Evolutionary conservation across 2,329 filamentous ascomycete species (phyloP).

Genomic region (Tolypocladium amazonense): DNA sequence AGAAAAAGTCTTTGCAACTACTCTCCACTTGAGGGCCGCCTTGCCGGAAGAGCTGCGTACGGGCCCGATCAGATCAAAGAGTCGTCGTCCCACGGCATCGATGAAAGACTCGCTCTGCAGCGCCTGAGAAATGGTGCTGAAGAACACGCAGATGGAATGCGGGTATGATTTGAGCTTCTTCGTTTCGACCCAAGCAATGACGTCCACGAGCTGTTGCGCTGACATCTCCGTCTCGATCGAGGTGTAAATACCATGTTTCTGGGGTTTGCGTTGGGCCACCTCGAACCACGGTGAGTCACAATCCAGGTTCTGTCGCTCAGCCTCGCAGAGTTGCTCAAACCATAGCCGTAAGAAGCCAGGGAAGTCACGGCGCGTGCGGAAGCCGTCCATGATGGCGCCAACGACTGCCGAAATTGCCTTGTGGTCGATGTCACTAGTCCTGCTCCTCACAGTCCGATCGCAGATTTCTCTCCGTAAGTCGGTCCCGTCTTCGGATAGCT

Average conservation of each 20-base stretch:
- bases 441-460: slow-evolving; percentile 16
- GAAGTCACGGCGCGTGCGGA: slow-evolving; percentile 31
- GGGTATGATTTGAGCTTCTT: slow-evolving; percentile 20
- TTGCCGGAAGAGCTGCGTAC: slow-evolving; percentile 17
- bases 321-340: slow-evolving; percentile 29
- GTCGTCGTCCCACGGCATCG: slow-evolving; percentile 27
- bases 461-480: slow-evolving; percentile 29
- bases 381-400: slow-evolving; percentile 31
- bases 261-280: slow-evolving; percentile 10
- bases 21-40: slow-evolving; percentile 29
- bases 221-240: slow-evolving; percentile 33
- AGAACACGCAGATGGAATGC: slow-evolving; percentile 27
- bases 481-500: slow-evolving; percentile 26
- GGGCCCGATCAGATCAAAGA: slow-evolving; percentile 24
- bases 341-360: slow-evolving; percentile 35
- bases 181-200: slow-evolving; percentile 30
- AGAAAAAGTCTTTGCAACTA: slow-evolving; percentile 22
- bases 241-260: slow-evolving; percentile 8
- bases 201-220: slow-evolving; percentile 28
- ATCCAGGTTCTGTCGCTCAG: slow-evolving; percentile 17
- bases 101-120: slow-evolving; percentile 29
- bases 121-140: slow-evolving; percentile 31
- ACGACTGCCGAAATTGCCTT: slow-evolving; percentile 24
- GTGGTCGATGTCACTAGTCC: slow-evolving; percentile 8
- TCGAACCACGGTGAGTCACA: slow-evolving; percentile 22